Conservation (phyloP, 148 eudicot genomes). For the Chenopodium album region DNA sequence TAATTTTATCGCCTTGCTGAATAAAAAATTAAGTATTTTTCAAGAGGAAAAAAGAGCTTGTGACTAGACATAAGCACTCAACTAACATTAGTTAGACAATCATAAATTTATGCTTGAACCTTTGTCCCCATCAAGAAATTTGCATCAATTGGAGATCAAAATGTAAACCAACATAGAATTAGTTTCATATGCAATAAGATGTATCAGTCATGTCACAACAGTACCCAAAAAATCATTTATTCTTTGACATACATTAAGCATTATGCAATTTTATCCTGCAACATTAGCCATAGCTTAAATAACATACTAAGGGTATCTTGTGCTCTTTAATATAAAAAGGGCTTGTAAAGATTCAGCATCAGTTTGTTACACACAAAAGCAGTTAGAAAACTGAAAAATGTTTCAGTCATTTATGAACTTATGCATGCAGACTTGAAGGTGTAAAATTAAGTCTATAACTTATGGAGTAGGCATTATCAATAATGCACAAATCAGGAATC, state of each 20-base stretch:
- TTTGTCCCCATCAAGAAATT: background rate
- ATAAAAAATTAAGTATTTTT: background rate
- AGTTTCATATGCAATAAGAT: background rate
- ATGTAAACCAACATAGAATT: background rate
- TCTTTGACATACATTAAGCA: background rate
- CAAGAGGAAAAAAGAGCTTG: background rate
- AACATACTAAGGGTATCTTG: background rate
- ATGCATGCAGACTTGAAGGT: background rate
- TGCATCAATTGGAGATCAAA: background rate
- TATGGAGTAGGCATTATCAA: background rate
- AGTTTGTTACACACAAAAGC: background rate
- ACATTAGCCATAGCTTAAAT: background rate
- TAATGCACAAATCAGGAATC: background rate
- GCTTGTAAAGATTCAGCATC: background rate
- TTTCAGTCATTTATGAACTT: background rate
- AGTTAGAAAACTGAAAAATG: background rate
- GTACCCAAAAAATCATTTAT: background rate
- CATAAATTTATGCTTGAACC: background rate
- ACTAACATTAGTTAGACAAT: background rate
- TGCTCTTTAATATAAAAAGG: background rate
- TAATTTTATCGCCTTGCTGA: background rate
- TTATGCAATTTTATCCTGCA: background rate
- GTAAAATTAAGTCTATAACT: background rate
- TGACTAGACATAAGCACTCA: background rate
- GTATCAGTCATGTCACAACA: background rate